A percentile compares a stretch with the other conserved stretches of the same genome.
phyloP scores from a whole-genome alignment of 2,329 filamentous ascomycete species.

The Fusarium sp. region DNA sequence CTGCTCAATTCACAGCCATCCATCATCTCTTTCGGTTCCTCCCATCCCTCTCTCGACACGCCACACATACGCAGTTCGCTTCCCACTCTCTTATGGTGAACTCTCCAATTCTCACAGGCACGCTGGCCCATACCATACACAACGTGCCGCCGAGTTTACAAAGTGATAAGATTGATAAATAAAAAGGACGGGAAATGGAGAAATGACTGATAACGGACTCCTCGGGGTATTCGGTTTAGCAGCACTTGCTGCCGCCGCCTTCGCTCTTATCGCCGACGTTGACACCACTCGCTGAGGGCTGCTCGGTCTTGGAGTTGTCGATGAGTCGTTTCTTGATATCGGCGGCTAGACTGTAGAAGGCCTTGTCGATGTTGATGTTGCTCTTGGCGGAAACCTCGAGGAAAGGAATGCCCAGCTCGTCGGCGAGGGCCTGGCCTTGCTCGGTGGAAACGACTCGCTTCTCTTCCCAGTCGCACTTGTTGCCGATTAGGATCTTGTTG shows the following conservation, averaged over 20 bases:
- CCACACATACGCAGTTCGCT: slow-evolving; percentile 9
- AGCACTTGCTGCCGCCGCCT: slow-evolving; percentile 77
- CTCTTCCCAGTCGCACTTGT: slow-evolving; percentile 99
- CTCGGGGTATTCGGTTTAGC: slow-evolving; percentile 60
- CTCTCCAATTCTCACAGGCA: slow-evolving; percentile 37
- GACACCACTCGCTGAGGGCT: slow-evolving; percentile 67
- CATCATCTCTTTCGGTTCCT: slow-evolving; percentile 32
- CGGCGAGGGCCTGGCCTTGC: slow-evolving; percentile 90
- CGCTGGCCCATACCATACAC: slow-evolving; percentile 27
- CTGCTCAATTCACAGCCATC: slow-evolving; percentile 32
- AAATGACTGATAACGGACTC: slow-evolving; percentile 38
- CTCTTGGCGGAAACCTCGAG: slow-evolving; percentile 98
- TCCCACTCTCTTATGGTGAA: slow-evolving; percentile 25
- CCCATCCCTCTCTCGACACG: slow-evolving; percentile 1
- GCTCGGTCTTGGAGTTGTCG: slow-evolving; percentile 85
- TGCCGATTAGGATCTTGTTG: slow-evolving; percentile 99
- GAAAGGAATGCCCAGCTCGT: slow-evolving; percentile 97
- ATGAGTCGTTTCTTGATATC: slow-evolving; percentile 99
- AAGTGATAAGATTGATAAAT: slow-evolving; percentile 43
- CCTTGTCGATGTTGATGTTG: slow-evolving; percentile 99
- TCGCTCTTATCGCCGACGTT: slow-evolving; percentile 74
- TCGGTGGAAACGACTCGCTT: slow-evolving; percentile 95
- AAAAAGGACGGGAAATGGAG: slow-evolving; percentile 40
- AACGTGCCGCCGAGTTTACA: slow-evolving; percentile 37
- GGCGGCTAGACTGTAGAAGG: slow-evolving; percentile 92